Conservation (phyloP, 2,329 filamentous ascomycete genomes). For the Chalaropsis thielavioides region DNA sequence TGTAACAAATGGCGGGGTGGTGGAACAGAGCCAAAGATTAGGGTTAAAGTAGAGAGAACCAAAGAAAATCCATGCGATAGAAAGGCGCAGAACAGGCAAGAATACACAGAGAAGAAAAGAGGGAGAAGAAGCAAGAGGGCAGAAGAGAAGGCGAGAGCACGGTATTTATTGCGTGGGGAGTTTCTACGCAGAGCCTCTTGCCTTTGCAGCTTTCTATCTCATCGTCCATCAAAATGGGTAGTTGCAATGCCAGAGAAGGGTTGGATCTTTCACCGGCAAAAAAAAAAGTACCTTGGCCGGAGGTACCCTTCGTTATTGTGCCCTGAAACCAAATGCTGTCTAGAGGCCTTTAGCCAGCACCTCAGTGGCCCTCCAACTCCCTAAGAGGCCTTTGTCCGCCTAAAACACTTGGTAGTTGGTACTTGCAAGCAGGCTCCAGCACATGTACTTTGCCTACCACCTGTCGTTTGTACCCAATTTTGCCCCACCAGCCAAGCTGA, state of each 20-base stretch:
- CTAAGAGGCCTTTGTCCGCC: too few species aligned
- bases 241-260: not conserved
- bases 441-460: not conserved
- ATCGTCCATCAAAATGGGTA: not conserved
- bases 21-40: not conserved
- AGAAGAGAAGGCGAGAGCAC: not conserved
- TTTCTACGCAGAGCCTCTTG: not conserved
- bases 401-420: too few species aligned
- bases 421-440: not conserved
- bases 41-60: not conserved
- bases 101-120: not conserved
- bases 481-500: constrained; percentile 8
- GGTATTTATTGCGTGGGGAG: not conserved
- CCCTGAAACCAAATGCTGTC: not conserved
- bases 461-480: constrained; percentile 13
- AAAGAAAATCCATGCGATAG: not conserved
- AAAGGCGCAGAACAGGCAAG: not conserved
- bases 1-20: constrained; percentile 13
- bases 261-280: not conserved
- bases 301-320: not conserved
- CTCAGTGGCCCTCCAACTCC: not conserved
- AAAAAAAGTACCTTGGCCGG: not conserved
- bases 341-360: not conserved
- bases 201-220: not conserved
- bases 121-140: not conserved